Conservation (phyloP, 805 yeast species). For the Tetrapisispora phaffii region DNA sequence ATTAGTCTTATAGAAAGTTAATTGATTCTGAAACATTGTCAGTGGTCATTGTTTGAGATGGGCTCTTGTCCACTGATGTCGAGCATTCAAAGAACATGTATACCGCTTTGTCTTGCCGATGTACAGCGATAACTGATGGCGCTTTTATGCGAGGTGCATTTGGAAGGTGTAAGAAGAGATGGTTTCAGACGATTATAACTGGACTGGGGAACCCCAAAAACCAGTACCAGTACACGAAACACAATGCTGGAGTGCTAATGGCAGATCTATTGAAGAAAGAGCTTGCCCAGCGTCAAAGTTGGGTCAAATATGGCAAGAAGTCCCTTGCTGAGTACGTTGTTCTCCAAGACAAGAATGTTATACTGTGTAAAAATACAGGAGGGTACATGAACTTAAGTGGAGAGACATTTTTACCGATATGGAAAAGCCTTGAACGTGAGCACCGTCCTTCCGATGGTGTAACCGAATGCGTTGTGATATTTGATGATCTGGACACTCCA, state of each 20-base stretch:
- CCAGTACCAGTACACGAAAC: conserved; percentile 52
- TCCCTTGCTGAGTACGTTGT: neutral
- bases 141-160: neutral
- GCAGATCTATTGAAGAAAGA: conserved; percentile 31
- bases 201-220: conserved; percentile 69
- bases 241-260: conserved; percentile 64
- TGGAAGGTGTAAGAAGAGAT: neutral
- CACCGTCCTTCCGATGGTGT: conserved; percentile 10
- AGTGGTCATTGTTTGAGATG: no score
- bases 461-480: conserved; percentile 44
- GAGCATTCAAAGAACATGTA: no score
- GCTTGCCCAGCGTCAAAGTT: conserved; percentile 5
- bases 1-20: no score
- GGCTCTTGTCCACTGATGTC: no score
- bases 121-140: neutral
- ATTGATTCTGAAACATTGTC: no score
- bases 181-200: conserved; percentile 16
- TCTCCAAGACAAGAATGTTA: conserved; percentile 17
- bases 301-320: neutral
- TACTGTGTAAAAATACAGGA: conserved; percentile 43
- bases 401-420: conserved; percentile 39
- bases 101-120: neutral
- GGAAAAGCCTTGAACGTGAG: conserved; percentile 27
- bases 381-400: conserved; percentile 67
- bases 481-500: conserved; percentile 66